Percentiles rank a stretch among this genome's conserved stretches.
Evolutionary conservation across 1,139 yeast genomes (phyloP).

Genomic region (Blastobotrys illinoisensis): DNA sequence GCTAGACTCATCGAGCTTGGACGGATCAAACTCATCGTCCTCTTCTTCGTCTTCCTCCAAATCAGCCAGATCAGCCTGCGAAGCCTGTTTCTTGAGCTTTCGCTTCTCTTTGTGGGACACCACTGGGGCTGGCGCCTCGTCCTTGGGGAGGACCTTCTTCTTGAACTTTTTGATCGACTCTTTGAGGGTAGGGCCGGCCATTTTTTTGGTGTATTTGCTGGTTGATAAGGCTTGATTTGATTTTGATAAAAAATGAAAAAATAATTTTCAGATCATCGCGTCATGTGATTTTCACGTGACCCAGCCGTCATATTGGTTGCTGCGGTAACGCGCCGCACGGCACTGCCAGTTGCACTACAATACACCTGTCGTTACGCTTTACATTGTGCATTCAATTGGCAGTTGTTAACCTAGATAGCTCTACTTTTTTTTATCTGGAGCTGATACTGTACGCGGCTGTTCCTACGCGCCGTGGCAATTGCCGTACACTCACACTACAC

Average conservation of each 20-base stretch:
- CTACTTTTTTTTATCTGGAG: no score
- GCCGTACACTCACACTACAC: no score
- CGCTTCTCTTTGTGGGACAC: constrained; percentile 26
- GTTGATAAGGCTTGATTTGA: background rate
- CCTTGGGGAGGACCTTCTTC: constrained; percentile 22
- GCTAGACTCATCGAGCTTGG: constrained; percentile 12
- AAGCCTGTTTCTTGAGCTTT: constrained; percentile 18
- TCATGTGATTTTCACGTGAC: background rate
- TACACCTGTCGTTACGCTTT: no score
- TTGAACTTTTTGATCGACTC: constrained; percentile 1
- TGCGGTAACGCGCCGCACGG: background rate
- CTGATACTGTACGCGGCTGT: no score
- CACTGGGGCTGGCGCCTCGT: constrained; percentile 15
- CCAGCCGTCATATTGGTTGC: background rate
- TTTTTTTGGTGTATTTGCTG: background rate
- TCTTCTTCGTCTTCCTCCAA: constrained; percentile 18
- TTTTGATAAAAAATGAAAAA: background rate
- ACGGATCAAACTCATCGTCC: constrained; percentile 21
- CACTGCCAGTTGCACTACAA: no score
- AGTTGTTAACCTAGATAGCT: no score
- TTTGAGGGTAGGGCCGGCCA: background rate
- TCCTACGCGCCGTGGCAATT: no score
- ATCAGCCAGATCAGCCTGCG: constrained; percentile 17
- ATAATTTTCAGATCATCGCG: background rate
- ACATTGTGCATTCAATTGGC: no score